Conservation (phyloP, 139 green algal species). For the Auxenochlorella pyrenoidosa region DNA sequence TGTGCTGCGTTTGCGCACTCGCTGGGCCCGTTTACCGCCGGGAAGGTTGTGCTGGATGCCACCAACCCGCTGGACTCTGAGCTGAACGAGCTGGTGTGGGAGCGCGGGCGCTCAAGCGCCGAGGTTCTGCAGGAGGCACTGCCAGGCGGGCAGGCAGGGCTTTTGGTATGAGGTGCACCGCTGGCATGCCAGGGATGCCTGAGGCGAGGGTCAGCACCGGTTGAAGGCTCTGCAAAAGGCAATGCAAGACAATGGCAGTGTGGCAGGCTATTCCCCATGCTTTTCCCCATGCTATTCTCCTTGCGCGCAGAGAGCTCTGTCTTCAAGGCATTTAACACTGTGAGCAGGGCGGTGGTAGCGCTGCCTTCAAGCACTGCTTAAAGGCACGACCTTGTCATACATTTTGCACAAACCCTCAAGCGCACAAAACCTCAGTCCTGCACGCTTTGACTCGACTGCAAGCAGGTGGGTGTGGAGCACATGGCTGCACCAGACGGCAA, state of each 20-base stretch:
- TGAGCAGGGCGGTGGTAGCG: background rate
- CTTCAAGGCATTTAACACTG: constrained; percentile 53
- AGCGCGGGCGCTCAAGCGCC: background rate
- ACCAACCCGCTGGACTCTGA: constrained; percentile 39
- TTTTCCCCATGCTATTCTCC: background rate
- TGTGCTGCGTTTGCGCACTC: background rate
- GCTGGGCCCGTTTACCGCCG: background rate
- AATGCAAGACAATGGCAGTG: background rate
- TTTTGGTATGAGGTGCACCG: background rate
- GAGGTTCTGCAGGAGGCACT: constrained; percentile 24
- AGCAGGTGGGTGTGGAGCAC: constrained; percentile 26
- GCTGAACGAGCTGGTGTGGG: background rate
- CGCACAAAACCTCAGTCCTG: background rate
- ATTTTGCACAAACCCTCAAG: too few relatives aligned
- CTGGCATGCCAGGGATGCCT: background rate
- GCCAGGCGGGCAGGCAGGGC: background rate
- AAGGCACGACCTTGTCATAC: too few relatives aligned
- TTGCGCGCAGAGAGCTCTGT: constrained; percentile 25
- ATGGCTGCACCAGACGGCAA: constrained; percentile 33
- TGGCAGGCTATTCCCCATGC: background rate
- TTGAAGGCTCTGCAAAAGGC: background rate
- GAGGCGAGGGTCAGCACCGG: too few relatives aligned
- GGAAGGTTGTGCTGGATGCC: constrained; percentile 46
- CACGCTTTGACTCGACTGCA: background rate
- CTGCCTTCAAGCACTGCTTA: too few relatives aligned